Evolutionary conservation across 495 filamentous ascomycete species (phyloP), one percentile per base, ranked within the genome.

Genomic region (Pseudotulostoma volvatum): DNA sequence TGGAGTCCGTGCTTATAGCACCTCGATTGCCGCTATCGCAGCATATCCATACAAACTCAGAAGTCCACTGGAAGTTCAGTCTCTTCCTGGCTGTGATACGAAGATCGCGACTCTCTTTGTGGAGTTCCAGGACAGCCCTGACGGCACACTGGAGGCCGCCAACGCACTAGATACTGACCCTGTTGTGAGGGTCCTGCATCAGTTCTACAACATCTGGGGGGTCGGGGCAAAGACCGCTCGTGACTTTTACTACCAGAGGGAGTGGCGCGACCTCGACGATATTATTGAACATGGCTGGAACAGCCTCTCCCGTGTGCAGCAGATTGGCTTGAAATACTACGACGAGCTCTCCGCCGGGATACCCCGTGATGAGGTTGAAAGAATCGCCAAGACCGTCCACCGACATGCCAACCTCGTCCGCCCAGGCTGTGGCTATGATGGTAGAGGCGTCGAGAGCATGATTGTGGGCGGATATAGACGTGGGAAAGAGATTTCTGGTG

Each of bases 271-370:
- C 34, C 64, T 86, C 0, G 86, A 95, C 49, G 87, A 96, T 48
- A 63, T 96, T 4, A 64, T 94, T 40, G 79, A 92, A 47, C 63
- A 77, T 45, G 86, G 81, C 17, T 97, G 92, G 92, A 48, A 65
- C 28, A 57, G 45, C 1, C 64, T 96, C 0, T 77, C 66, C 0
- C 71, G 86, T 11, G 80, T 81, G 1, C 87, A 93, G 54, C 86
- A 96, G 52, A 93, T 97, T 34, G 90, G 90, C 0, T 55, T 96
- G n/a, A 96, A 96, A 52, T 95, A 77, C 53, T 93, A 87, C 52
- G 82, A 92, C 33, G 90, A 96, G 38, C 80, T 97, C 33, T 64
- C 71, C 23, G 53, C 64, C 15, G 70, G 68, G 21, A 81, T 97
- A 13, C 68, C 85, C 1, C 69, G 87, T 1, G 33, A 38, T 0